Conservation (phyloP, 371 early-diverging fungal species). For the Mucor racemosus region DNA sequence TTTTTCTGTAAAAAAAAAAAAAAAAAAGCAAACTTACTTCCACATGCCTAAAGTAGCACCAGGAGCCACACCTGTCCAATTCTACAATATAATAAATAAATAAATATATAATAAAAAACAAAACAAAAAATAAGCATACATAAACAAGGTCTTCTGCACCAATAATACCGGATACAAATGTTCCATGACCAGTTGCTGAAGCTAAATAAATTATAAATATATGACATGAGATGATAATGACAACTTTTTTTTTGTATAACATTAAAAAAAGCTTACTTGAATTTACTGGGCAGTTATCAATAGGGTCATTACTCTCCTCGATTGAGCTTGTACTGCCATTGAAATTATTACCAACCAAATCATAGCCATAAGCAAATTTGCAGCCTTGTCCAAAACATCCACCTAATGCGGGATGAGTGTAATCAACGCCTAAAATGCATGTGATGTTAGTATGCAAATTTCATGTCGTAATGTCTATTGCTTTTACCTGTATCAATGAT, state of each 20-base stretch:
- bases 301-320: slow-evolving; percentile 34
- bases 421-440: slow-evolving; percentile 53
- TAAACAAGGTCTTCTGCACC: slow-evolving; percentile 55
- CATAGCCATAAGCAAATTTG: slow-evolving; percentile 67
- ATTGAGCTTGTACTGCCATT: slow-evolving; percentile 30
- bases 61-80: slow-evolving; percentile 66
- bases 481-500: slow-evolving; percentile 47
- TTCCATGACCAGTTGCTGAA: slow-evolving; percentile 46
- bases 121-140: slow-evolving; percentile 17
- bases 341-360: slow-evolving; percentile 63
- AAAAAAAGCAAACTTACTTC: slow-evolving; percentile 28
- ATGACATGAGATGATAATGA: not conserved
- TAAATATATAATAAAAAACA: not conserved
- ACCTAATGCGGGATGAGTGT: slow-evolving; percentile 73
- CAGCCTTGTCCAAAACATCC: slow-evolving; percentile 70
- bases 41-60: slow-evolving; percentile 53
- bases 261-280: slow-evolving; percentile 22
- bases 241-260: not conserved
- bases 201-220: slow-evolving; percentile 12
- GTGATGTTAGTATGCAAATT: not conserved
- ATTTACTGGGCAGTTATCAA: slow-evolving; percentile 37
- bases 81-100: slow-evolving; percentile 9
- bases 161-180: slow-evolving; percentile 61
- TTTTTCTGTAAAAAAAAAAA: not conserved
- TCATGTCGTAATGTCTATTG: not conserved